Percentiles rank a stretch among this genome's conserved stretches.
These are phyloP conservation scores for Diaporthe sp. DNA, from an alignment of 2,329 filamentous ascomycete genomes.

Conservation along the genomic window DNA sequence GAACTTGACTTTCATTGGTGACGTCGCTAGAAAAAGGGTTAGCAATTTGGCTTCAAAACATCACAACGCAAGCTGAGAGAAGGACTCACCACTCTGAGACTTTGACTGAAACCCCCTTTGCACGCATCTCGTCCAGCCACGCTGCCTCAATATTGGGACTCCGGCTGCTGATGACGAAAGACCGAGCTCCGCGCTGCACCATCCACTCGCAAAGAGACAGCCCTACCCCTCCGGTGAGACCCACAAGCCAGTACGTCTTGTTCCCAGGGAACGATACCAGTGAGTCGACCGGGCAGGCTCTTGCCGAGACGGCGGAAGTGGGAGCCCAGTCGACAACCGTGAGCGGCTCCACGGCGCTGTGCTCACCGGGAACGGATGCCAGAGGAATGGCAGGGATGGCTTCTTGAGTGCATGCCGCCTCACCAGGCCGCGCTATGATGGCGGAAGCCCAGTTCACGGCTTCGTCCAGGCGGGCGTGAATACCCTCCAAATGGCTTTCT, in stretches of 20 bases:
- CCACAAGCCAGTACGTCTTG: conserved; percentile 52
- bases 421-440: no score
- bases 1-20: background rate
- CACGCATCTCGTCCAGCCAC: conserved; percentile 44
- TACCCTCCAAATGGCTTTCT: no score
- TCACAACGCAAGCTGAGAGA: no score
- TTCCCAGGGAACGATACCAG: conserved; percentile 20
- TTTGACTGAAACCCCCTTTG: background rate
- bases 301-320: no score
- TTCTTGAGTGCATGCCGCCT: no score
- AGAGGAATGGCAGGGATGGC: no score
- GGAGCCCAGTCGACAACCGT: no score
- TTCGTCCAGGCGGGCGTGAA: no score
- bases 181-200: conserved; percentile 53
- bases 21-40: background rate
- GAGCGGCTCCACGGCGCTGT: no score
- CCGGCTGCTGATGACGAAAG: conserved; percentile 57
- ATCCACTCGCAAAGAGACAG: conserved; percentile 57
- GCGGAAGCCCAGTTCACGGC: no score
- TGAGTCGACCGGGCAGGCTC: background rate
- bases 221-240: conserved; percentile 52
- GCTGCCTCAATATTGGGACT: conserved; percentile 50
- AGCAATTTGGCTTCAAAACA: background rate
- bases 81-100: background rate
- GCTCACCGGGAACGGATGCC: no score